Conservation (phyloP, 1,284 basidiomycete genomes). For the Cryptococcus maquisensis region DNA sequence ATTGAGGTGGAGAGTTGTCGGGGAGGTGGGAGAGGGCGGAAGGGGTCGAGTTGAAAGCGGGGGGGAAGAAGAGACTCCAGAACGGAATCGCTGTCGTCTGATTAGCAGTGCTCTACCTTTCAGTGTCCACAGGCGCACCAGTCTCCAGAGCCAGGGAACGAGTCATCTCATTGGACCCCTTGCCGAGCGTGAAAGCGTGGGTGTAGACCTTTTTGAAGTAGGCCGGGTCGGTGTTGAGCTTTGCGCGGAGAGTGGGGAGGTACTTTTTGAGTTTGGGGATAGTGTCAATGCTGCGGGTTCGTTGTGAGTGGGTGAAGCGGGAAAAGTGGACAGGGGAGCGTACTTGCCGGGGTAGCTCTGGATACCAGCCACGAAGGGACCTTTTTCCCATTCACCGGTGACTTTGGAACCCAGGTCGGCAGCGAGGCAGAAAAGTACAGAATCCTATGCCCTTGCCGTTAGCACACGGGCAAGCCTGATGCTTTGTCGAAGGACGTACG, state of each 20-base stretch:
- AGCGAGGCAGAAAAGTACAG: conserved; percentile 49
- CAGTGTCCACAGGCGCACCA: background rate
- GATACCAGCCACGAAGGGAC: conserved; percentile 79
- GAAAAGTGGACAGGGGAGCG: conserved; percentile 3
- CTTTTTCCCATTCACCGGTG: conserved; percentile 69
- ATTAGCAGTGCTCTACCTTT: background rate
- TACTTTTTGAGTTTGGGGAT: conserved; percentile 62
- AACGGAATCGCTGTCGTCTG: conserved; percentile 50
- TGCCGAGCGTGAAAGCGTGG: conserved; percentile 82
- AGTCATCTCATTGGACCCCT: conserved; percentile 27
- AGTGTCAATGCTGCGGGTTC: conserved; percentile 61
- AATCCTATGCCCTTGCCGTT: conserved; percentile 22
- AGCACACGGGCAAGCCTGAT: background rate
- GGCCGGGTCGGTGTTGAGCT: conserved; percentile 62
- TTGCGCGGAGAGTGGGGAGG: conserved; percentile 59
- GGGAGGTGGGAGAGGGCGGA: conserved; percentile 53
- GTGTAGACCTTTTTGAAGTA: conserved; percentile 87
- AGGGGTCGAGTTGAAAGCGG: conserved; percentile 68
- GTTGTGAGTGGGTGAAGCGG: background rate
- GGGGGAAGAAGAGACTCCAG: conserved; percentile 78
- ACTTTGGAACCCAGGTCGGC: conserved; percentile 46
- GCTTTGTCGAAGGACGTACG: conserved; percentile 18
- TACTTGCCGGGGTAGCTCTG: conserved; percentile 50
- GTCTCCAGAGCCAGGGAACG: background rate
- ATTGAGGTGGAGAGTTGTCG: conserved; percentile 53